phyloP scores from a whole-genome alignment of 2,329 filamentous ascomycete species.

The Ophiocordyceps camponoti-saundersi region DNA sequence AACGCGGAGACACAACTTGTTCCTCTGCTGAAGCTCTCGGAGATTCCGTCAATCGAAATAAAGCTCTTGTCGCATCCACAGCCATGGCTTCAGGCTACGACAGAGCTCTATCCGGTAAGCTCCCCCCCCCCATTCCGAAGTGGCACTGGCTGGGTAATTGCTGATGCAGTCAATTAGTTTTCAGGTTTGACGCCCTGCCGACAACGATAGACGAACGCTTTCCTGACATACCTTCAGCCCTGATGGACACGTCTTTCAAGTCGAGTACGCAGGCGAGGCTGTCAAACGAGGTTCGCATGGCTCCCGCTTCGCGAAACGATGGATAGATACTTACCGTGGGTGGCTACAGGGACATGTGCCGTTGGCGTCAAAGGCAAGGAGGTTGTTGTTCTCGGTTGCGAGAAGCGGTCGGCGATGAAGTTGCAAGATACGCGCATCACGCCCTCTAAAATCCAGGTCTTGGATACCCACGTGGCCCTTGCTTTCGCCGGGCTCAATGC shows the following conservation, averaged over 20 bases:
- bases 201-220: not conserved
- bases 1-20: constrained; percentile 2
- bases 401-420: constrained; percentile 98
- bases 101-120: constrained; percentile 91
- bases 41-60: not conserved
- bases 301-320: not conserved
- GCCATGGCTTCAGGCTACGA: constrained; percentile 89
- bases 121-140: constrained; percentile 1
- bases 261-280: constrained; percentile 97
- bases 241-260: constrained; percentile 98
- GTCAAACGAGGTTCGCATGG: constrained; percentile 72
- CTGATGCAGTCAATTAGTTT: constrained; percentile 46
- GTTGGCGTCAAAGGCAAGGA: constrained; percentile 92
- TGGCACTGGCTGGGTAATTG: constrained; percentile 6
- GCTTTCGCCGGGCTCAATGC: constrained; percentile 96
- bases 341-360: constrained; percentile 67
- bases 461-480: constrained; percentile 91
- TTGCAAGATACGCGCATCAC: constrained; percentile 98
- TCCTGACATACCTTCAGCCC: constrained; percentile 40
- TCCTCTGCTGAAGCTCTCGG: not conserved
- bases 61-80: not conserved
- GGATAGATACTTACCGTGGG: constrained; percentile 1
- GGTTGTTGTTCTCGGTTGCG: constrained; percentile 91
- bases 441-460: constrained; percentile 91
- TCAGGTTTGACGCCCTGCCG: constrained; percentile 39